Conservation (phyloP, 768 basidiomycete species). For the Ramaria sp. region DNA sequence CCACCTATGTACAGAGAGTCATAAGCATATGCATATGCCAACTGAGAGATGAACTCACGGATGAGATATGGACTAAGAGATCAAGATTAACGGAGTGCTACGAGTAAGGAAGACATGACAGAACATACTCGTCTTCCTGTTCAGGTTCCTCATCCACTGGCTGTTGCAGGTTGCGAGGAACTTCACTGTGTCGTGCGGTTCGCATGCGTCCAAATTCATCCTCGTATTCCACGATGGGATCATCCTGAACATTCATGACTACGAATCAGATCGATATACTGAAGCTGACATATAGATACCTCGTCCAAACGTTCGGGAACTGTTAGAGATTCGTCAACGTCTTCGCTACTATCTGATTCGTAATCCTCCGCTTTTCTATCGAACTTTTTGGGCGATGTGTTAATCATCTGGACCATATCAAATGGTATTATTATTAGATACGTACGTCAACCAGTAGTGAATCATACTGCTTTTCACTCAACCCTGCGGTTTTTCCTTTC, state of each 20-base stretch:
- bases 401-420: background rate
- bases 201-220: conserved; percentile 81
- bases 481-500: conserved; percentile 68
- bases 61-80: conserved; percentile 43
- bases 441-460: conserved; percentile 69
- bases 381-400: conserved; percentile 35
- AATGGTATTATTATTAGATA: conserved; percentile 8
- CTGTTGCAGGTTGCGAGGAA: conserved; percentile 55
- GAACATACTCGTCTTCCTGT: conserved; percentile 50
- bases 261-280: background rate
- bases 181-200: conserved; percentile 59
- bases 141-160: conserved; percentile 32
- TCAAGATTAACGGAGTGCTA: conserved; percentile 9
- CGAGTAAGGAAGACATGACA: background rate
- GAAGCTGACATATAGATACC: conserved; percentile 25
- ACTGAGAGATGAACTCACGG: conserved; percentile 25
- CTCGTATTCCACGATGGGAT: conserved; percentile 76
- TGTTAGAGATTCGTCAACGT: conserved; percentile 61
- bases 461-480: conserved; percentile 67
- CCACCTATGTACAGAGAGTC: conserved; percentile 41
- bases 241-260: conserved; percentile 36
- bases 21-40: background rate
- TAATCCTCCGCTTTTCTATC: conserved; percentile 46
- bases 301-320: conserved; percentile 37
- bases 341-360: conserved; percentile 56